Conservation (phyloP, 2,329 filamentous ascomycete species). For the Taxawa tesnikishii region DNA sequence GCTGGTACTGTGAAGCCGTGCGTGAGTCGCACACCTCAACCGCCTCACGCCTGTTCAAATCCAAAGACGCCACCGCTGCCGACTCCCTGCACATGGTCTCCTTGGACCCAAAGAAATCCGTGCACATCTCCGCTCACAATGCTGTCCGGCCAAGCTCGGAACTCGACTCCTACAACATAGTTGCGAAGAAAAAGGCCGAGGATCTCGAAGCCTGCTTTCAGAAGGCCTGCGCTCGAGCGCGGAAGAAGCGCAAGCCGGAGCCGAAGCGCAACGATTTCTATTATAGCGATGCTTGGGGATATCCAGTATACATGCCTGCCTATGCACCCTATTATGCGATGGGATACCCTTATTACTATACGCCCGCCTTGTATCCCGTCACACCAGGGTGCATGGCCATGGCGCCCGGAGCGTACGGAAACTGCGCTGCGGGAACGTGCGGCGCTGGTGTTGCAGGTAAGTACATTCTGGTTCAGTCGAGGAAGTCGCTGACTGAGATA, state of each 20-base stretch:
- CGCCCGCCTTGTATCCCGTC: constrained; percentile 24
- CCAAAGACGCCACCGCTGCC: constrained; percentile 26
- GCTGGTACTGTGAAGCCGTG: constrained; percentile 72
- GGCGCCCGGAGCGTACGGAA: constrained; percentile 26
- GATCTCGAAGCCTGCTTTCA: constrained; percentile 46
- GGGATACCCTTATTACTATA: constrained; percentile 20
- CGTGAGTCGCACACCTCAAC: constrained; percentile 43
- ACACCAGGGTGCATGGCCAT: constrained; percentile 34
- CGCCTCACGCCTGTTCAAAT: constrained; percentile 32
- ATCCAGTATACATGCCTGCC: constrained; percentile 30
- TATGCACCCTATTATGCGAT: constrained; percentile 34
- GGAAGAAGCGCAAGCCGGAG: constrained; percentile 23
- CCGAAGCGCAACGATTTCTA: constrained; percentile 25
- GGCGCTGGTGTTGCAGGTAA: constrained; percentile 20
- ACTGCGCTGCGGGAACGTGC: constrained; percentile 35
- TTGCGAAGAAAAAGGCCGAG: constrained; percentile 16
- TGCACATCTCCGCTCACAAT: constrained; percentile 65
- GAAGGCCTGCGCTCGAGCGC: constrained; percentile 23
- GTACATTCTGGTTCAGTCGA: too few relatives aligned
- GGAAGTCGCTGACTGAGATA: too few relatives aligned
- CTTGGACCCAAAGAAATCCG: constrained; percentile 40
- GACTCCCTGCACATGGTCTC: constrained; percentile 28
- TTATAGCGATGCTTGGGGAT: constrained; percentile 31
- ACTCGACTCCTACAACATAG: constrained; percentile 11
- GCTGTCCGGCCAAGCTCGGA: constrained; percentile 36